A percentile compares a stretch with the other conserved stretches of the same genome.
These are phyloP conservation scores for Malassezia slooffiae DNA, from an alignment of 1,284 basidiomycete species.

Conservation along the genomic window DNA sequence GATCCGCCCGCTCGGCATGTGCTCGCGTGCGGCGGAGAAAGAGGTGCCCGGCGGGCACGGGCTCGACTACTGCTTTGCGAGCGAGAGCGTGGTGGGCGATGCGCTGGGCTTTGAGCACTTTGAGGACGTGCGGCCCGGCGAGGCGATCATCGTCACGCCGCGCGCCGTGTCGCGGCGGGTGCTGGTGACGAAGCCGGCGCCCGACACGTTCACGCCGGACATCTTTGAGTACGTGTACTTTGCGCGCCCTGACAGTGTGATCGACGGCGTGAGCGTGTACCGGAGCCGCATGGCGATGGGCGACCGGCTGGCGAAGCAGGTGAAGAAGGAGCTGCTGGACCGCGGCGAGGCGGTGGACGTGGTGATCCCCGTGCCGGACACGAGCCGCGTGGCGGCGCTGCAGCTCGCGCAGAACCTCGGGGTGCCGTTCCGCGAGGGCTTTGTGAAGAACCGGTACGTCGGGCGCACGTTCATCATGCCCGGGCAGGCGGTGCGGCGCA, in stretches of 20 bases:
- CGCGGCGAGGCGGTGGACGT: slow-evolving; percentile 54
- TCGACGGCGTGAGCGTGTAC: slow-evolving; percentile 96
- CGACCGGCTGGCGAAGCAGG: slow-evolving; percentile 81
- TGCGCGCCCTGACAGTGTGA: slow-evolving; percentile 89
- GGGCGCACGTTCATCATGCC: slow-evolving; percentile 99
- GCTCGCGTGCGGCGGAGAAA: slow-evolving; percentile 25
- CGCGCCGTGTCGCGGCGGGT: slow-evolving; percentile 33
- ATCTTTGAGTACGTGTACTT: slow-evolving; percentile 99
- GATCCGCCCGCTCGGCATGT: slow-evolving; percentile 64
- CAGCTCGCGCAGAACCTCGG: slow-evolving; percentile 83
- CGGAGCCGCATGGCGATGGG: slow-evolving; percentile 99
- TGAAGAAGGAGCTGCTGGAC: slow-evolving; percentile 61
- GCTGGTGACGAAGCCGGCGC: slow-evolving; percentile 24
- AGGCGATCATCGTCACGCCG: slow-evolving; percentile 83
- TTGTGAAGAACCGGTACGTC: slow-evolving; percentile 97
- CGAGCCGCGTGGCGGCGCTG: slow-evolving; percentile 85
- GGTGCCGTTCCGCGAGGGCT: slow-evolving; percentile 93
- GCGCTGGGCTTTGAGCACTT: slow-evolving; percentile 80
- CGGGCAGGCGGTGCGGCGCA: slow-evolving; percentile 68
- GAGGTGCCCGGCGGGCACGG: slow-evolving; percentile 24
- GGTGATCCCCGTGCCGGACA: slow-evolving; percentile 96
- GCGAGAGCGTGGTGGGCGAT: slow-evolving; percentile 92
- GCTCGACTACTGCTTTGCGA: slow-evolving; percentile 77
- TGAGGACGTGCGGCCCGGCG: slow-evolving; percentile 84
- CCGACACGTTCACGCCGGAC: slow-evolving; percentile 57